A percentile compares a stretch with the other conserved stretches of the same genome.
Conservation (phyloP, 2,329 filamentous ascomycete genomes). For the Aphanoascus verrucosus region DNA sequence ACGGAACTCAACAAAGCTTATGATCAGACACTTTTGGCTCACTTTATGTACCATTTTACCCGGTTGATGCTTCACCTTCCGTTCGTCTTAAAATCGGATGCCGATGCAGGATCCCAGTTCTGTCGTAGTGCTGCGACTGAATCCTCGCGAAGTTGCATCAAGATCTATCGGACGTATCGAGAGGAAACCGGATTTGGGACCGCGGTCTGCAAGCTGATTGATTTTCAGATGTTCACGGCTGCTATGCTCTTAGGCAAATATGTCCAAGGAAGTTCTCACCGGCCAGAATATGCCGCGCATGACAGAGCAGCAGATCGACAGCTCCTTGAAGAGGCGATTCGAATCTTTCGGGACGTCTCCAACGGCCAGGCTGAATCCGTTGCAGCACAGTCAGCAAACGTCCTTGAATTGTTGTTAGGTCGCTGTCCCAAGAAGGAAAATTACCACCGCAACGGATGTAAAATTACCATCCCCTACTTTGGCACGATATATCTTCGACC, state of each 20-base stretch:
- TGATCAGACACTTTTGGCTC: constrained; percentile 22
- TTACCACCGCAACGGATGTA: constrained; percentile 21
- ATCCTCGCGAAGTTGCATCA: constrained; percentile 34
- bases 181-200: constrained; percentile 14
- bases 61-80: constrained; percentile 38
- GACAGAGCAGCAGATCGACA: constrained; percentile 30
- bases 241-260: constrained; percentile 38
- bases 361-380: constrained; percentile 32
- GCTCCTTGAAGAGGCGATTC: constrained; percentile 26
- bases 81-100: constrained; percentile 35
- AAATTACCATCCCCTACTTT: constrained; percentile 39
- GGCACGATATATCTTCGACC: constrained; percentile 33
- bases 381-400: constrained; percentile 34
- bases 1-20: neutral
- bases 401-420: constrained; percentile 30
- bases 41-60: constrained; percentile 33
- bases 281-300: constrained; percentile 21
- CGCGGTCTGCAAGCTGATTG: constrained; percentile 37
- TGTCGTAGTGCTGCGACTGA: constrained; percentile 33
- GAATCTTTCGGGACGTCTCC: constrained; percentile 26
- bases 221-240: constrained; percentile 40
- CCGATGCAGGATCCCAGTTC: constrained; percentile 30
- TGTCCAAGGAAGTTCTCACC: constrained; percentile 29
- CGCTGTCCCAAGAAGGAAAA: neutral
- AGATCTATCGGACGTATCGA: constrained; percentile 29